Evolutionary conservation across 345 rosid genomes (phyloP).

Genomic region (Aquilaria yunnanensis): DNA sequence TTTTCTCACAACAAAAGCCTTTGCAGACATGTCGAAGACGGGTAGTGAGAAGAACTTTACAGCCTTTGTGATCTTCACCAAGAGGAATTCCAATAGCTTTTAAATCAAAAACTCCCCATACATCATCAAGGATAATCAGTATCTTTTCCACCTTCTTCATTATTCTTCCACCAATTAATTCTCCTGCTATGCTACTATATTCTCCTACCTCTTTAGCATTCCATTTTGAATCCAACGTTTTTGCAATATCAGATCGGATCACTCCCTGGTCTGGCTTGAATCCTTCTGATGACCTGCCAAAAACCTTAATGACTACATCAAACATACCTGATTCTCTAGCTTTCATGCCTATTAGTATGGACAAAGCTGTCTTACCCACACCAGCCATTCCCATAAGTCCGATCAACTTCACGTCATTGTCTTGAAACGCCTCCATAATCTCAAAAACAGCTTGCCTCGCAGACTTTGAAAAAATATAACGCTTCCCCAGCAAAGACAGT

Average conservation of each 20-base stretch:
- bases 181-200: neutral
- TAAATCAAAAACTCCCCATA: neutral
- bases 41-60: too few relatives aligned
- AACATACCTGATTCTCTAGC: neutral
- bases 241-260: too few relatives aligned
- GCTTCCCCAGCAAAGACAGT: too few relatives aligned
- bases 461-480: too few relatives aligned
- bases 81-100: neutral
- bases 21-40: neutral
- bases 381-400: neutral
- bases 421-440: neutral
- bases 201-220: neutral
- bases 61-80: too few relatives aligned
- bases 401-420: neutral
- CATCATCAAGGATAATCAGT: constrained; percentile 2
- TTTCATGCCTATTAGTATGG: neutral
- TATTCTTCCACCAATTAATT: neutral
- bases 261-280: too few relatives aligned
- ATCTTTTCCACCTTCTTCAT: neutral
- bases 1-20: neutral
- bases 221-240: too few relatives aligned
- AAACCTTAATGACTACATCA: neutral
- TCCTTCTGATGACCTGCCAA: neutral
- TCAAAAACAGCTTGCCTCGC: too few relatives aligned
- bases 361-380: neutral